Evolutionary conservation across 768 basidiomycete species (phyloP), one percentile per base, ranked within the genome.

Genomic region (Amanita phalloides): DNA sequence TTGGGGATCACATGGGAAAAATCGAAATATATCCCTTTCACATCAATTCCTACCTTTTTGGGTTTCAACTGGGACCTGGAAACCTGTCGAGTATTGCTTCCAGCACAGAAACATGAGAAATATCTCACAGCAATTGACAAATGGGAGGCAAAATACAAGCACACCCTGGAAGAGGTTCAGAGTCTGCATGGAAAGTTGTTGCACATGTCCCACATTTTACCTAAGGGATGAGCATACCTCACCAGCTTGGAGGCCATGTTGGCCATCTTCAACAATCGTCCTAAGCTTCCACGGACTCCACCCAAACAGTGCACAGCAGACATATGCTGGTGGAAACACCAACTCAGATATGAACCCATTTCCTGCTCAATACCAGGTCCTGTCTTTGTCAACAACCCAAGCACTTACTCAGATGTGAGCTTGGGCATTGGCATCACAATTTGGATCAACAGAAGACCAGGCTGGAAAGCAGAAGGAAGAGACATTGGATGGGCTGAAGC

Each of bases 341-440:
- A 39, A 14, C 38, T 39, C 38, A 39, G n/a, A 2, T 17, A n/a
- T n/a, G 5, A 1, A 20, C 13, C 6, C 13, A 2, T 20, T 39
- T 6, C 4, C 10, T 2, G 38, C 2, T 20, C 38, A 14, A 17
- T 39, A 4, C 38, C n/a, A 2, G n/a, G 13, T 2, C 38, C 38
- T 2, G 2, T 2, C 3, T 13, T 20, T 14, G 3, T 39, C n/a
- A 6, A 14, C 17, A 14, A 14, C 1, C 4, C 30, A 2, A 56
- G 51, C 11, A 30, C 35, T 0, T 44, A 58, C 60, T 77, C 68
- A 0, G 67, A 77, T 56, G 71, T 72, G 0, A 73, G 70, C 59
- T 66, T 65, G 0, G 55, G 54, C 0, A 9, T 35, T 14, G 66
- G 71, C 0, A 67, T 73, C 17, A 62, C 63, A 0, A 68, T 75